Conservation (phyloP, 495 filamentous ascomycete species). For the Elaphomyces granulatus region DNA sequence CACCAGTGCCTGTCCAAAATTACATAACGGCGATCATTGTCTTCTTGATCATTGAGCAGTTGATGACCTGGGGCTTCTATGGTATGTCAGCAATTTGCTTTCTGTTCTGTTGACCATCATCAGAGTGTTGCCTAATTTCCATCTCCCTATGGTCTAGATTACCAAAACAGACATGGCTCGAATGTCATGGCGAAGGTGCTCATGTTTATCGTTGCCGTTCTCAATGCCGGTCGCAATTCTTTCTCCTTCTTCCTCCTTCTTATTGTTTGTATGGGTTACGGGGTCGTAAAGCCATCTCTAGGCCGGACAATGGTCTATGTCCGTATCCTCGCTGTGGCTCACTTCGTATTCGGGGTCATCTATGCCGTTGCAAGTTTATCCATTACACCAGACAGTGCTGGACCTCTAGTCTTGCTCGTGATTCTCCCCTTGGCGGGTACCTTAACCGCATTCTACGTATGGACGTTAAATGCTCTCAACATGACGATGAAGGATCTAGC, state of each 20-base stretch:
- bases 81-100: constrained; percentile 15
- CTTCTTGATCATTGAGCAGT: constrained; percentile 87
- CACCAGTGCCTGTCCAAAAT: constrained; percentile 92
- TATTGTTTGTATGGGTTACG: constrained; percentile 99
- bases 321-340: constrained; percentile 73
- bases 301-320: constrained; percentile 91
- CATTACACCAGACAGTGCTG: constrained; percentile 58
- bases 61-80: constrained; percentile 98
- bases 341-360: constrained; percentile 90
- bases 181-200: constrained; percentile 67
- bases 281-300: constrained; percentile 89
- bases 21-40: constrained; percentile 96
- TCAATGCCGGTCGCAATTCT: constrained; percentile 88
- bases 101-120: not conserved
- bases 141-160: constrained; percentile 41
- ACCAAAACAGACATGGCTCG: constrained; percentile 73
- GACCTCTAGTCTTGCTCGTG: constrained; percentile 86
- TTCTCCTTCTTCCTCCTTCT: constrained; percentile 98
- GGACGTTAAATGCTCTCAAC: constrained; percentile 94
- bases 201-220: constrained; percentile 75
- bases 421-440: constrained; percentile 87
- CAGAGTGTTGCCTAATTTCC: not conserved
- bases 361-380: constrained; percentile 84
- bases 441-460: constrained; percentile 94
- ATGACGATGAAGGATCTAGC: constrained; percentile 88